Conservation (phyloP, 192 early-diverging fungal species). For the Coemansia sp. region DNA sequence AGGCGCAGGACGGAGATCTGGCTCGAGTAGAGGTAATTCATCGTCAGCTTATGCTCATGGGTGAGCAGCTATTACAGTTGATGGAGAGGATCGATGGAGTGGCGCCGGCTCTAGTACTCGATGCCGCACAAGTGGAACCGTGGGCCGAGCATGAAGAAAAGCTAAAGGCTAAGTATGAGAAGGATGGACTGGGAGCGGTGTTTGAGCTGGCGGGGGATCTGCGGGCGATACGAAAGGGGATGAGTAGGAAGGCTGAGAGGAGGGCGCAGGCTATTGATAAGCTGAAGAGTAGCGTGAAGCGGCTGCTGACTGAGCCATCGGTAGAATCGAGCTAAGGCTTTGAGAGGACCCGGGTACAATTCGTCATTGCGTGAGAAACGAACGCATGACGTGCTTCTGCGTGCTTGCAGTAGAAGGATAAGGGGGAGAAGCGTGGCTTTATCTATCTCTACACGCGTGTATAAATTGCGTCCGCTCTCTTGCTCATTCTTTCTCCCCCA, state of each 20-base stretch:
- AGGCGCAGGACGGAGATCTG: background rate
- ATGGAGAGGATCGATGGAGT: constrained; percentile 55
- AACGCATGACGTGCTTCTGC: background rate
- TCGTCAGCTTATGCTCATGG: constrained; percentile 25
- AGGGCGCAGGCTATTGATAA: constrained; percentile 32
- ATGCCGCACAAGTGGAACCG: constrained; percentile 49
- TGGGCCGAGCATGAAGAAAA: constrained; percentile 48
- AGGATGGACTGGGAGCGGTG: constrained; percentile 30
- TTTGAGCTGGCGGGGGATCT: constrained; percentile 46
- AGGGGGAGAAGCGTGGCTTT: background rate
- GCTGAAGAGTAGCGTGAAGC: constrained; percentile 16
- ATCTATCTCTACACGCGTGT: background rate
- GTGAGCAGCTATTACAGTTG: constrained; percentile 35
- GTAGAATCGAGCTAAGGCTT: background rate
- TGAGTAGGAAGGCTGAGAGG: constrained; percentile 40
- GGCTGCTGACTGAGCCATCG: background rate
- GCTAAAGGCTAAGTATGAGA: constrained; percentile 19
- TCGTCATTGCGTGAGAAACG: background rate
- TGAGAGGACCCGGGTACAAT: constrained; percentile 3
- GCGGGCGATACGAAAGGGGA: constrained; percentile 38
- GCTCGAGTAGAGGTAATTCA: constrained; percentile 7
- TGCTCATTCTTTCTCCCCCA: background rate
- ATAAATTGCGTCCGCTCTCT: background rate
- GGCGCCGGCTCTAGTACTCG: constrained; percentile 44
- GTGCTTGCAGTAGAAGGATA: background rate